Evolutionary conservation across 2,329 filamentous ascomycete genomes (phyloP), one percentile per base, ranked within the genome.

Genomic region (Tolypocladium album): DNA sequence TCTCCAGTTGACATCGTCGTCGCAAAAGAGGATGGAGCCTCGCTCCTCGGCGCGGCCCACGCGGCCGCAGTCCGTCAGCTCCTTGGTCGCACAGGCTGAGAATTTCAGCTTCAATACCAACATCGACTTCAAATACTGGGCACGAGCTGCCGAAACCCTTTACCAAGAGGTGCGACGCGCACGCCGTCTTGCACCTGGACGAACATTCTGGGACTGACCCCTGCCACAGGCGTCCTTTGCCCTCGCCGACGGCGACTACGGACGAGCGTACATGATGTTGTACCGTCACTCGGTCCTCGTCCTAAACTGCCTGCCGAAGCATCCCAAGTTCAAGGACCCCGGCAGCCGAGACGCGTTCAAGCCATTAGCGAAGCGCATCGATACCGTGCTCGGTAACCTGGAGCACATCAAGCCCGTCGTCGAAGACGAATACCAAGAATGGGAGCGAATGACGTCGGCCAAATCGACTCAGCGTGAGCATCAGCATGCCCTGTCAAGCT

Each of bases 231-330:
- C 91, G 24, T 81, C 85, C 58, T 90, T 93, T 67, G 96, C 96
- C 70, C 82, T 94, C 68, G 82, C 83, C 50, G 93, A 97, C 73
- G 88, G 88, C 68, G 92, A 97, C 74, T 85, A 91, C 64, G 85
- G 92, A 67, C 88, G 94, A 69, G 90, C 93, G 5, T 99, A 96
- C 72, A 82, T 97, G 59, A 85, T 97, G 61, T 83, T 96, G n/a
- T 90, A 94, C 71, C 87, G 94, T 66, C 92, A 96, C 75, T 91
- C 91, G 12, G 82, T 88, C 58, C 85, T 99, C n/a, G 84, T 96
- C 31, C 78, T 96, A 36, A 83, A 90, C 8, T 82, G 88, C 59
- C 79, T 99, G 11, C 81, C 84, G 0, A 81, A 78, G 1, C 94
- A 97, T 67, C 92, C 93, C 1, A 85, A 94, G 60, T 84, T 84